Evolutionary conservation across 768 basidiomycete species (phyloP).

Genomic region (Mycena kentingensis): DNA sequence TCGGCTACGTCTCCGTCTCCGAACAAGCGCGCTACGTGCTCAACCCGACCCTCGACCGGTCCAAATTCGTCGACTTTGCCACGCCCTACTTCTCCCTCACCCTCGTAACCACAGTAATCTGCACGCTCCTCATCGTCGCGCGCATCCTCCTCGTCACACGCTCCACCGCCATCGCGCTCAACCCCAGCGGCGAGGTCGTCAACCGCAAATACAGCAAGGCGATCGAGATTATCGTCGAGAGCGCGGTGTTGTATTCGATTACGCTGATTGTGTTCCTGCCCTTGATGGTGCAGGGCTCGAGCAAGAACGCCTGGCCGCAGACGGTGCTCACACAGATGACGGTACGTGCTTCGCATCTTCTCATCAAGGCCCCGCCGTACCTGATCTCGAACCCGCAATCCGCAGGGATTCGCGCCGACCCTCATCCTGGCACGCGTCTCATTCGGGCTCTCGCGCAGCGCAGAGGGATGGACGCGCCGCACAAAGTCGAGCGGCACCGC

Average conservation of each 20-base stretch:
- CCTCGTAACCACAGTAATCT: constrained; percentile 5
- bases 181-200: background rate
- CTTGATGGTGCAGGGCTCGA: background rate
- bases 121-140: constrained; percentile 8
- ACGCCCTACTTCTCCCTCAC: constrained; percentile 11
- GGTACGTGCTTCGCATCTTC: background rate
- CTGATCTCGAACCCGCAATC: background rate
- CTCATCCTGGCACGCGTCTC: constrained; percentile 9
- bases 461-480: background rate
- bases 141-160: constrained; percentile 6
- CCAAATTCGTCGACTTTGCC: constrained; percentile 5
- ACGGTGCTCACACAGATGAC: constrained; percentile 8
- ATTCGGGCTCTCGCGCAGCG: background rate
- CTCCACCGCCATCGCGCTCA: background rate
- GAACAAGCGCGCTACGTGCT: background rate
- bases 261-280: constrained; percentile 1
- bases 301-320: constrained; percentile 7
- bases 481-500: too few relatives aligned
- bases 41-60: constrained; percentile 1
- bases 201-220: background rate
- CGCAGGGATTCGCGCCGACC: constrained; percentile 14
- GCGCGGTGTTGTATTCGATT: constrained; percentile 4
- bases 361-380: background rate
- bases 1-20: background rate
- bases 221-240: constrained; percentile 13